phyloP scores from a whole-genome alignment of 345 rosid species.

The Acer negundo region DNA sequence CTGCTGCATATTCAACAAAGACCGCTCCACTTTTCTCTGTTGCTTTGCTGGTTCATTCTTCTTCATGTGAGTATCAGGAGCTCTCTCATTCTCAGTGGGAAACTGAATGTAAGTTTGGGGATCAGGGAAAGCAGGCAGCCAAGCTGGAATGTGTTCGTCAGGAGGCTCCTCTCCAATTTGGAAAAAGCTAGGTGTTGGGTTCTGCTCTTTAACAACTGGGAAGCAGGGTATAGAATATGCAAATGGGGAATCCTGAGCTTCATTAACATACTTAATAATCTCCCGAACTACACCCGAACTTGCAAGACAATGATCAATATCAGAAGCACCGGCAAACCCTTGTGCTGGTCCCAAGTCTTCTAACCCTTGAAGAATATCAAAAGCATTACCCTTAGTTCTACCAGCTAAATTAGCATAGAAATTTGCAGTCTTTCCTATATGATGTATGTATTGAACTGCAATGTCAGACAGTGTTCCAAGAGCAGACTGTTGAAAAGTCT shows the following conservation, averaged over 20 bases:
- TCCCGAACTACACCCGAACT: constrained; percentile 65
- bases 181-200: constrained; percentile 45
- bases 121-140: constrained; percentile 80
- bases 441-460: constrained; percentile 49
- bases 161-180: constrained; percentile 67
- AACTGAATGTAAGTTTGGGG: constrained; percentile 36
- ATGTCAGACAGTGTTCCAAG: constrained; percentile 65
- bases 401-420: constrained; percentile 64
- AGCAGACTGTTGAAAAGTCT: constrained; percentile 73
- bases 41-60: constrained; percentile 35
- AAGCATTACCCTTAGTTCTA: constrained; percentile 57
- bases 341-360: constrained; percentile 61
- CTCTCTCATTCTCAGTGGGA: constrained; percentile 30
- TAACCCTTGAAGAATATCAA: constrained; percentile 72
- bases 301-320: constrained; percentile 56
- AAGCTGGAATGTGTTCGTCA: constrained; percentile 67
- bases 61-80: constrained; percentile 25
- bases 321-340: constrained; percentile 68
- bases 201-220: constrained; percentile 56
- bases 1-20: constrained; percentile 43
- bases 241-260: constrained; percentile 58
- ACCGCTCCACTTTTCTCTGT: constrained; percentile 32
- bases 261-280: constrained; percentile 55
- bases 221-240: constrained; percentile 63
- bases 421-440: constrained; percentile 59